phyloP scores from a whole-genome alignment of 2,329 filamentous ascomycete genomes.

The Pyricularia pennisetigena region DNA sequence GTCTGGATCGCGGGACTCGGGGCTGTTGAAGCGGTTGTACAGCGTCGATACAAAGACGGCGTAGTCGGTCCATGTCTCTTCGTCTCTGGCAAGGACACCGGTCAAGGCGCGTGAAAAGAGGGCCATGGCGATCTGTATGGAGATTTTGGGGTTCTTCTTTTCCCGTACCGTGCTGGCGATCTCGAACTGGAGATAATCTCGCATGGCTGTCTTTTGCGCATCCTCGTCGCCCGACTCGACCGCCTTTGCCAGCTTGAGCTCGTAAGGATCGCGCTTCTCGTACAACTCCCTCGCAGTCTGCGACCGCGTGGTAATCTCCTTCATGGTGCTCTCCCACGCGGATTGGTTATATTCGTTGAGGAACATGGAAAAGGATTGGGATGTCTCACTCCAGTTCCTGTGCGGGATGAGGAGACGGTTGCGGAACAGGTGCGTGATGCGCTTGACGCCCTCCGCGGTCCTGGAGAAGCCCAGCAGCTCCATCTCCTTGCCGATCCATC shows the following conservation, averaged over 20 bases:
- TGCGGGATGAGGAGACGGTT: slow-evolving; percentile 66
- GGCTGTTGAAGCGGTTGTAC: slow-evolving; percentile 22
- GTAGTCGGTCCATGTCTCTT: slow-evolving; percentile 75
- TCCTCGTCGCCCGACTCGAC: slow-evolving; percentile 44
- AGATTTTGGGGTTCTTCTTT: slow-evolving; percentile 30
- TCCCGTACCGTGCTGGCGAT: slow-evolving; percentile 50
- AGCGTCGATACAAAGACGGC: slow-evolving; percentile 59
- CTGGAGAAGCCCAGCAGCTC: slow-evolving; percentile 51
- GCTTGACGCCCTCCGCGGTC: slow-evolving; percentile 47
- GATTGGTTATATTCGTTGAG: slow-evolving; percentile 59
- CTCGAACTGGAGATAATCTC: slow-evolving; percentile 81
- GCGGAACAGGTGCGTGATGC: slow-evolving; percentile 59
- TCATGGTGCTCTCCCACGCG: slow-evolving; percentile 69
- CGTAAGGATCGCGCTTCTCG: slow-evolving; percentile 55
- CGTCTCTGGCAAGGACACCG: slow-evolving; percentile 60
- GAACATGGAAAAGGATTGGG: slow-evolving; percentile 65
- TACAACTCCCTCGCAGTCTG: slow-evolving; percentile 55
- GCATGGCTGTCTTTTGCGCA: slow-evolving; percentile 39
- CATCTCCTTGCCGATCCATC: slow-evolving; percentile 63
- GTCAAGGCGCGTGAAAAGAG: slow-evolving; percentile 71
- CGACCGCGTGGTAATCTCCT: slow-evolving; percentile 52
- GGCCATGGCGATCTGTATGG: slow-evolving; percentile 45
- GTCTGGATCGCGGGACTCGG: slow-evolving; percentile 21
- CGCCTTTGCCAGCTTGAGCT: slow-evolving; percentile 55
- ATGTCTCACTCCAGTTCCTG: slow-evolving; percentile 63